These are phyloP conservation scores for Xerophyta viscosa DNA, from an alignment of 106 monocot species.

Conservation along the genomic window DNA sequence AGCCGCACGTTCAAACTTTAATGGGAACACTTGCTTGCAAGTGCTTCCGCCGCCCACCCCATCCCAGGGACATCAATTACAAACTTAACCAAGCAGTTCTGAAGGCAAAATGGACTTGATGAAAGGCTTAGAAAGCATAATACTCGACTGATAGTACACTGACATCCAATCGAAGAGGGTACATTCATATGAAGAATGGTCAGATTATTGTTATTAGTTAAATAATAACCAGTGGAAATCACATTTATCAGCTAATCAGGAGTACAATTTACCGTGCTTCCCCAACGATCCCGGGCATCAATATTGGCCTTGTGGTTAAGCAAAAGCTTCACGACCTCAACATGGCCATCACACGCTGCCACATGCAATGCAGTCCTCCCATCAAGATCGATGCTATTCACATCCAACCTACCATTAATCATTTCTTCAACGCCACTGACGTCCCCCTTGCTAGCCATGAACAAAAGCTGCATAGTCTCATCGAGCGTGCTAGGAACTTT, in stretches of 20 bases:
- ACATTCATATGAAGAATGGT: no score
- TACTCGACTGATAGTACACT: no score
- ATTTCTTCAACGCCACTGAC: conserved; percentile 45
- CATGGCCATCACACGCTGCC: conserved; percentile 72
- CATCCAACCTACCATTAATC: conserved; percentile 50
- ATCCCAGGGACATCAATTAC: no score
- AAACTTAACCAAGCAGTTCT: no score
- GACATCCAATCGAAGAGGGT: no score
- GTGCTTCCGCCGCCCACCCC: no score
- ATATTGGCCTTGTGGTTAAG: conserved; percentile 62
- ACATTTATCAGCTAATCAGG: no score
- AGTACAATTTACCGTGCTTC: conserved; percentile 56
- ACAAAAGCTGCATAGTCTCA: conserved; percentile 74
- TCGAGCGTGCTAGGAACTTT: conserved; percentile 67
- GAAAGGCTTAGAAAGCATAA: no score
- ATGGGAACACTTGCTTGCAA: no score
- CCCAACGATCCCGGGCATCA: conserved; percentile 86
- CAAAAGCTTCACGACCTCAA: conserved; percentile 55
- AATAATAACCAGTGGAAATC: no score
- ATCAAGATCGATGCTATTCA: conserved; percentile 84
- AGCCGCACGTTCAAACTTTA: no score
- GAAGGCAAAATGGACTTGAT: not conserved
- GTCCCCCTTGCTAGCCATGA: conserved; percentile 65
- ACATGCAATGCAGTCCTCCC: conserved; percentile 85
- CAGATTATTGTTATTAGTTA: no score